Evolutionary conservation across 129 eudicot genomes (phyloP), one percentile per base, ranked within the genome.

Genomic region (Centaurea solstitialis): DNA sequence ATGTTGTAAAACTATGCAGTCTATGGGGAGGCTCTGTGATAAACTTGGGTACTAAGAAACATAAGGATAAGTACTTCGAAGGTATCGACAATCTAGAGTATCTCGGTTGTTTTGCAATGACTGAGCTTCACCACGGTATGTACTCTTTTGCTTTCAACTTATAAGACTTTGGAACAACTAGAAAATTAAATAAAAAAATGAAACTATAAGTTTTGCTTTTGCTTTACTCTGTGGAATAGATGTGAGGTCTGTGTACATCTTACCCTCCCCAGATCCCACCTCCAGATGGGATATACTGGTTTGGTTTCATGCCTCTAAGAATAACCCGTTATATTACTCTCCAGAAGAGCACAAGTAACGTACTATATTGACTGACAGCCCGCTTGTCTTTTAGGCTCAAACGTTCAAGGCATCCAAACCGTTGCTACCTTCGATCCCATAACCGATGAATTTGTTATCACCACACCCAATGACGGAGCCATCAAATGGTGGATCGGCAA

Each of bases 401-500:
- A 94, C 71, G 99, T 95, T 50, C 98, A 93, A 79, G 99, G 99
- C 72, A 85, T 95, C 75, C 93, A 93, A 85, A 93, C 99, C 5
- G 13, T 83, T 79, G 94, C 99, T 0, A 93, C 92, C 23, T 95
- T 89, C 22, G 99, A 95, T 82, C 97, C 93, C 1, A 17, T 93
- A 7, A 91, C 85, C 13, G 99, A 95, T 57, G 99, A 95, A 77
- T 95, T 95, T 83, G 68, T 95, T 9, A 91, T 95, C 57, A 85
- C 86, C 85, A 95, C 99, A 23, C 99, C 99, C 10, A 84, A 93
- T 73, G 98, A 90, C 39, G 98, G 98, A 38, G 99, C 98, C 79
- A 89, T 92, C 57, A 95, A 95, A 83, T 95, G 98, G 98, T 95
- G 99, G 99, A 95, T 95, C 50, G 98, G 99, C 13, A 93, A 93